Percentiles rank a stretch among this genome's conserved stretches.
phyloP scores from a whole-genome alignment of 225 moss, liverwort and hornwort species.

The Sphagnum contortum region DNA sequence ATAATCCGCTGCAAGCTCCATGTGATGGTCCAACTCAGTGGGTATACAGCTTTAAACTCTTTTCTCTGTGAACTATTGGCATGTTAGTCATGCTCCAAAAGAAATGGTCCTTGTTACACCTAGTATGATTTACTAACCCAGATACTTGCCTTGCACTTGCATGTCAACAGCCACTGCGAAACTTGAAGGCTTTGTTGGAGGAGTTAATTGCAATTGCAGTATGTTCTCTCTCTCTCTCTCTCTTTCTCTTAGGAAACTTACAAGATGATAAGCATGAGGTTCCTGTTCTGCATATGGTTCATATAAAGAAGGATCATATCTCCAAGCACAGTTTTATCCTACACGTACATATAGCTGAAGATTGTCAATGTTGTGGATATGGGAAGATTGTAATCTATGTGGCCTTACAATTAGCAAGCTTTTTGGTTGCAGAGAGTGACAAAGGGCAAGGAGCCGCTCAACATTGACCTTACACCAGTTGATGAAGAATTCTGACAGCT shows the following conservation, averaged over 20 bases:
- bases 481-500: constrained; percentile 57
- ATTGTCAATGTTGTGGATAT: too few species aligned
- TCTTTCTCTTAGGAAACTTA: too few species aligned
- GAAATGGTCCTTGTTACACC: too few species aligned
- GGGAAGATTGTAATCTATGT: neutral
- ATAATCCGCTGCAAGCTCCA: constrained; percentile 68
- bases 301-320: too few species aligned
- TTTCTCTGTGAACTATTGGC: neutral
- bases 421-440: constrained; percentile 34
- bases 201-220: constrained; percentile 81
- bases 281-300: too few species aligned
- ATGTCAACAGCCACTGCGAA: constrained; percentile 57
- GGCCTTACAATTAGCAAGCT: neutral
- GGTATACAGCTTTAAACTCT: constrained; percentile 13
- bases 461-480: constrained; percentile 83
- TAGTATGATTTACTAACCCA: too few species aligned
- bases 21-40: constrained; percentile 96
- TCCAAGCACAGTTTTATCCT: too few species aligned
- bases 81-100: neutral
- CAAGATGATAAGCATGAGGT: too few species aligned
- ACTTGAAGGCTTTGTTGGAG: constrained; percentile 77
- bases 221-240: neutral
- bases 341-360: too few species aligned
- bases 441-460: constrained; percentile 64
- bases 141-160: neutral